Conservation (phyloP, 2,329 filamentous ascomycete genomes). For the Hymenoscyphus infarciens region DNA sequence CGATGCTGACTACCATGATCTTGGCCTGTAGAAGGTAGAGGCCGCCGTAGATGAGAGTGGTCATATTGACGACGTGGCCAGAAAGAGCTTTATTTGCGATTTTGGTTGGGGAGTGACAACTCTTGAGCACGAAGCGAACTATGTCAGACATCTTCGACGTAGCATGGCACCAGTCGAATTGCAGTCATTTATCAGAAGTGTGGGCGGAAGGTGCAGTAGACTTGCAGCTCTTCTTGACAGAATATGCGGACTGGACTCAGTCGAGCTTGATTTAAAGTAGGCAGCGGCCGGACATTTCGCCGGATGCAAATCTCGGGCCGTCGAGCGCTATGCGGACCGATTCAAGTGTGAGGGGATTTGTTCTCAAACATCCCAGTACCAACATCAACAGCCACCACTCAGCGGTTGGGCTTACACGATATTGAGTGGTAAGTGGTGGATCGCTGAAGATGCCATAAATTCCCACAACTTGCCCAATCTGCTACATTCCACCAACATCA, state of each 20-base stretch:
- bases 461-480: not conserved
- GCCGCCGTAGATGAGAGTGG: not conserved
- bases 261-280: not conserved
- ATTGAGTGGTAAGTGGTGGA: not conserved
- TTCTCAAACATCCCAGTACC: not conserved
- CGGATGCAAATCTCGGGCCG: too few species aligned
- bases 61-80: not conserved
- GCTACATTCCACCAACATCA: not conserved
- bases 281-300: not conserved
- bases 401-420: slow-evolving; percentile 2
- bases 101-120: not conserved
- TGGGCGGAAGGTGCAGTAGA: not conserved
- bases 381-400: not conserved
- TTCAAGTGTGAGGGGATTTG: not conserved
- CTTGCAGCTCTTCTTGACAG: not conserved
- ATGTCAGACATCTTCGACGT: not conserved
- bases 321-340: not conserved
- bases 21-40: too few species aligned
- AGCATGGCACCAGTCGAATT: not conserved
- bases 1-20: too few species aligned
- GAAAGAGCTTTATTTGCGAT: not conserved
- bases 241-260: not conserved
- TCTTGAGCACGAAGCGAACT: not conserved
- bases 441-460: slow-evolving; percentile 5
- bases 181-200: not conserved